A percentile compares a stretch with the other conserved stretches of the same genome.
phyloP scores from a whole-genome alignment of 2,329 filamentous ascomycete species.

The Colletotrichum cuscutae region DNA sequence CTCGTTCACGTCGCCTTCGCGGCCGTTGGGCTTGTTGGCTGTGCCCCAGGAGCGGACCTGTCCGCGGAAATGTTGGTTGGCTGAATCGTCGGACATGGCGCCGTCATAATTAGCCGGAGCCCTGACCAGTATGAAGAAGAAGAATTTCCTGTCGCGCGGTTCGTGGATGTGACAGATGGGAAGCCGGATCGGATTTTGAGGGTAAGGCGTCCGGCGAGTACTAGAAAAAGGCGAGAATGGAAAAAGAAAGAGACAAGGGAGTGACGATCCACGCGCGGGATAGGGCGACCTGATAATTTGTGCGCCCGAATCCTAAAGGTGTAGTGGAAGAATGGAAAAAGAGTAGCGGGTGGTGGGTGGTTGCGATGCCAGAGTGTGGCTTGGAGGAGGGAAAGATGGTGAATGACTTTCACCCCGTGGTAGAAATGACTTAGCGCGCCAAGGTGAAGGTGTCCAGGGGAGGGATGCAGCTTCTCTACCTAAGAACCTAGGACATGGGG shows the following conservation, averaged over 20 bases:
- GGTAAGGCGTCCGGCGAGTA: constrained; percentile 9
- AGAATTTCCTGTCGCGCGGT: constrained; percentile 16
- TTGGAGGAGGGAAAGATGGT: constrained; percentile 23
- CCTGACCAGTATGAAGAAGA: constrained; percentile 4
- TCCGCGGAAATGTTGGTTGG: constrained; percentile 42
- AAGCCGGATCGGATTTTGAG: not conserved
- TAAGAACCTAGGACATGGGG: constrained; percentile 17
- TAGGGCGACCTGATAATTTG: constrained; percentile 21
- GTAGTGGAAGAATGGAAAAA: constrained; percentile 23
- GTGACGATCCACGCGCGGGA: constrained; percentile 19
- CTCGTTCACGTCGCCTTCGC: constrained; percentile 45
- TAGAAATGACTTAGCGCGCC: constrained; percentile 15
- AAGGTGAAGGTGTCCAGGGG: constrained; percentile 18
- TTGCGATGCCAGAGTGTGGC: constrained; percentile 27
- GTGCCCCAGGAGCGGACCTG: constrained; percentile 37
- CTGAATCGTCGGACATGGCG: constrained; percentile 44
- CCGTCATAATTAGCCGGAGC: constrained; percentile 44
- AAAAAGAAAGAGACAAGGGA: constrained; percentile 27
- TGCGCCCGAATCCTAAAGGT: not conserved
- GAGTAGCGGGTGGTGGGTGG: constrained; percentile 4
- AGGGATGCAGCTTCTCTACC: constrained; percentile 12
- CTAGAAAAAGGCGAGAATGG: constrained; percentile 13
- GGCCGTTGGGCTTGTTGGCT: constrained; percentile 39
- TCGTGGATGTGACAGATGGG: not conserved
- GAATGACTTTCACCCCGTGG: constrained; percentile 5